Evolutionary conservation across 1,284 basidiomycete genomes (phyloP), one percentile per base, ranked within the genome.

Genomic region (Phlebopus sp.): DNA sequence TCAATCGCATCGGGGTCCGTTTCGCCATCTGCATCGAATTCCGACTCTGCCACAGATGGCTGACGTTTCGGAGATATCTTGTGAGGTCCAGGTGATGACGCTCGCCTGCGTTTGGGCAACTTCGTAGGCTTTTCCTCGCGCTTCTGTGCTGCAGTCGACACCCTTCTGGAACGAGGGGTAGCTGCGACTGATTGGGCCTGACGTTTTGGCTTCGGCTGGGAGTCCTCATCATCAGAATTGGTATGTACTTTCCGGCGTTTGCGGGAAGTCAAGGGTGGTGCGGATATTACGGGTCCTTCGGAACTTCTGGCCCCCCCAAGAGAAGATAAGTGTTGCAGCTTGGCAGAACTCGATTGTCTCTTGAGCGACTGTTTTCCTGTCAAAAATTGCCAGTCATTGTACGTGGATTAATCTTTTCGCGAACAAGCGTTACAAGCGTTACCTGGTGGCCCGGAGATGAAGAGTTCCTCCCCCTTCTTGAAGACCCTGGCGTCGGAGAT

Each of bases 391-490:
- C 38, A 66, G 37, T 23, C 2, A 3, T 18, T 15, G 10, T 2
- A 30, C 11, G 34, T 44, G 19, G 18, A 13, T 42, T 27, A 21
- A 9, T 17, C 4, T n/a, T 5, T 4, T 21, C 11, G 18, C 43
- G 21, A 4, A 5, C 5, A 23, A 21, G 37, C 11, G 69, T 51
- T 67, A 5, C 5, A 23, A 21, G 37, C 11, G 69, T 51, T 67
- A 83, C 83, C 72, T 50, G 80, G 81, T 45, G 82, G 81, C 0
- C 82, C 82, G 11, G 69, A 64, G 13, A 77, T 75, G 30, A 75
- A 55, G 41, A 86, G 69, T 40, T 74, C 72, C 53, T 88, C 84
- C 42, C 76, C 77, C 21, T 63, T 64, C 37, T 70, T 69, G 69
- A 86, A 88, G 13, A 69, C 60, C 14, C 63, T 64, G 30, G 80